Percentiles rank a stretch among this genome's conserved stretches.
Evolutionary conservation across 2,329 filamentous ascomycete species (phyloP).

Genomic region (Botrytis aclada): DNA sequence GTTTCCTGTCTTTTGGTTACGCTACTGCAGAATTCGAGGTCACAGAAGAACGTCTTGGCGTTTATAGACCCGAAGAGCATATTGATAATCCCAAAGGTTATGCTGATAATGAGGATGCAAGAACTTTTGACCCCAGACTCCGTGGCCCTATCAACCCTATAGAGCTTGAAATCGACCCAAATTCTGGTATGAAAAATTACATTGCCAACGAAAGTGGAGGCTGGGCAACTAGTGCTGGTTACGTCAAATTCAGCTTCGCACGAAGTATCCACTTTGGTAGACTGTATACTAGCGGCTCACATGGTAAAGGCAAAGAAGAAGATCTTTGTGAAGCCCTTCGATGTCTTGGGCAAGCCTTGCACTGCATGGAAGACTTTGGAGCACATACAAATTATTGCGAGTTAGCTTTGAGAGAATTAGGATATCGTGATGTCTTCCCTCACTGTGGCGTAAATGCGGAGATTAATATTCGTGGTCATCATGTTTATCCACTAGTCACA

Average conservation of each 20-base stretch:
- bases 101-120: conserved; percentile 81
- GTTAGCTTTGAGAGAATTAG: conserved; percentile 70
- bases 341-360: conserved; percentile 55
- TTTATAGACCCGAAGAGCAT: conserved; percentile 74
- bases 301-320: conserved; percentile 63
- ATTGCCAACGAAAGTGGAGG: conserved; percentile 85
- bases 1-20: conserved; percentile 78
- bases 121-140: conserved; percentile 75
- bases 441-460: conserved; percentile 67
- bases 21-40: conserved; percentile 86
- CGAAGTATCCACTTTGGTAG: conserved; percentile 76
- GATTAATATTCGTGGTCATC: conserved; percentile 62
- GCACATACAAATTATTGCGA: conserved; percentile 85
- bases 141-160: conserved; percentile 71
- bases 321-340: conserved; percentile 79
- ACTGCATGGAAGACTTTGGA: conserved; percentile 63
- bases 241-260: conserved; percentile 71
- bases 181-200: conserved; percentile 98
- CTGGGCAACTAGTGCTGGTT: conserved; percentile 88
- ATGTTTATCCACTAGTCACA: conserved; percentile 72
- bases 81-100: conserved; percentile 79
- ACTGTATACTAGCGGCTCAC: conserved; percentile 65
- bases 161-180: conserved; percentile 69
- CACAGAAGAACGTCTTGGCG: conserved; percentile 73
- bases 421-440: conserved; percentile 65